Percentiles rank a stretch among this genome's conserved stretches.
phyloP scores from a whole-genome alignment of 1,284 basidiomycete genomes.

The Cutaneotrichosporon arboriforme region DNA sequence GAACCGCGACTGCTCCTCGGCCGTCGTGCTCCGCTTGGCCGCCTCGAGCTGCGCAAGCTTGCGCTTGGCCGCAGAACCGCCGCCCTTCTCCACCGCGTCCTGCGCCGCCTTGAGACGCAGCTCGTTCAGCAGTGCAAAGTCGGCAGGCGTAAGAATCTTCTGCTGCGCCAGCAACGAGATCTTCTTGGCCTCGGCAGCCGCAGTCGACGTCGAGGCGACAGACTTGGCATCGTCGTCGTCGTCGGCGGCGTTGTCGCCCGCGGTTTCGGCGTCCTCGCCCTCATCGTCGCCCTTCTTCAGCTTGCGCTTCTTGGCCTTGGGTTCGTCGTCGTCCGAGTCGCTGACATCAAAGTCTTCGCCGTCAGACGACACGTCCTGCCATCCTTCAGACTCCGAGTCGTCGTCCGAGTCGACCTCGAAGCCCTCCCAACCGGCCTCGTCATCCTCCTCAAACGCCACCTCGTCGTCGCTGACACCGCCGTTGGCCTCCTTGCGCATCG shows the following conservation, averaged over 20 bases:
- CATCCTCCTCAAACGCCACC: slow-evolving; percentile 51
- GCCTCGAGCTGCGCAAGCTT: slow-evolving; percentile 75
- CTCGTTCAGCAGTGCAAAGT: slow-evolving; percentile 89
- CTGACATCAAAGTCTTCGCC: slow-evolving; percentile 67
- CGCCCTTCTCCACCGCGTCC: slow-evolving; percentile 64
- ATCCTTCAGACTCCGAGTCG: slow-evolving; percentile 62
- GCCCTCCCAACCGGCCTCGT: slow-evolving; percentile 74
- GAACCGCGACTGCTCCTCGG: slow-evolving; percentile 58
- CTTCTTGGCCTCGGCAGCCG: slow-evolving; percentile 43
- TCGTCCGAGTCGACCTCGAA: slow-evolving; percentile 82
- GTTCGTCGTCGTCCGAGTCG: slow-evolving; percentile 74
- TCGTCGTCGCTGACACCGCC: slow-evolving; percentile 53
- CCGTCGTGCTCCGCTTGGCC: slow-evolving; percentile 55
- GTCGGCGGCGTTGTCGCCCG: slow-evolving; percentile 30
- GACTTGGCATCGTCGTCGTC: slow-evolving; percentile 39
- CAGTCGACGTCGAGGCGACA: slow-evolving; percentile 38
- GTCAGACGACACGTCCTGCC: slow-evolving; percentile 73
- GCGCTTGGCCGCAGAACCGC: slow-evolving; percentile 74
- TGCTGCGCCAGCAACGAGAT: slow-evolving; percentile 47
- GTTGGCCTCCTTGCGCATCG: slow-evolving; percentile 61
- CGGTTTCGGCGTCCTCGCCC: background rate
- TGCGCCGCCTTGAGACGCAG: slow-evolving; percentile 77
- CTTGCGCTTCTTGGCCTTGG: slow-evolving; percentile 34
- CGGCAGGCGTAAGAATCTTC: slow-evolving; percentile 91
- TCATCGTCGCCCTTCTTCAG: slow-evolving; percentile 41